Conservation (phyloP, 108 stramenopile species). For the Parietichytrium sp. region DNA sequence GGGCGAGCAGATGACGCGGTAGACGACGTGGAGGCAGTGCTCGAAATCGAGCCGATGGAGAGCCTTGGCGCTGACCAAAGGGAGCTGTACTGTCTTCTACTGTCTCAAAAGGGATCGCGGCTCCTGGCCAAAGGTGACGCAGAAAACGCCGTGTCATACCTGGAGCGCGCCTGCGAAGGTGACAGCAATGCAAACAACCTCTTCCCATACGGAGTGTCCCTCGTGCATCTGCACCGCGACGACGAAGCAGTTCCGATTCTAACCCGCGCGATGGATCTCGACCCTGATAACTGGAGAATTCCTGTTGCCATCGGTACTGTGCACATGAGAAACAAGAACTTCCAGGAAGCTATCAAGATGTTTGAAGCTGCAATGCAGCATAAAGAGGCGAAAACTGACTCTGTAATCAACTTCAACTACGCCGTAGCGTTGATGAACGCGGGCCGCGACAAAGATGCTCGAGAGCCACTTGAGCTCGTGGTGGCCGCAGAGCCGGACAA, state of each 20-base stretch:
- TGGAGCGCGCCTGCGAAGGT: slow-evolving; percentile 33
- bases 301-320: not conserved
- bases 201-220: slow-evolving; percentile 10
- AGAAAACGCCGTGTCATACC: not conserved
- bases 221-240: not conserved
- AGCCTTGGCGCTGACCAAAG: not conserved
- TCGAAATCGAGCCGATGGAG: not conserved
- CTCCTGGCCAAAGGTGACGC: not conserved
- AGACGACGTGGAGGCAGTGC: slow-evolving; percentile 20
- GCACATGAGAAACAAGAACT: not conserved
- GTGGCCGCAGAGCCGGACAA: not conserved
- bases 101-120: not conserved
- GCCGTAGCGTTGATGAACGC: slow-evolving; percentile 19
- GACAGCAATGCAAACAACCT: not conserved
- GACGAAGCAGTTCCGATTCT: not conserved
- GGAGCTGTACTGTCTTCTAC: not conserved
- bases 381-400: not conserved
- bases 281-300: not conserved
- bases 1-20: not conserved
- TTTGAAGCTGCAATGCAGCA: not conserved
- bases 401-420: slow-evolving; percentile 12
- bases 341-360: not conserved
- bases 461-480: not conserved
- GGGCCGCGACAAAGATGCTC: not conserved
- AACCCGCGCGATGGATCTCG: not conserved